phyloP scores from a whole-genome alignment of 2,329 filamentous ascomycete species.

The Paecilomyces niveus region DNA sequence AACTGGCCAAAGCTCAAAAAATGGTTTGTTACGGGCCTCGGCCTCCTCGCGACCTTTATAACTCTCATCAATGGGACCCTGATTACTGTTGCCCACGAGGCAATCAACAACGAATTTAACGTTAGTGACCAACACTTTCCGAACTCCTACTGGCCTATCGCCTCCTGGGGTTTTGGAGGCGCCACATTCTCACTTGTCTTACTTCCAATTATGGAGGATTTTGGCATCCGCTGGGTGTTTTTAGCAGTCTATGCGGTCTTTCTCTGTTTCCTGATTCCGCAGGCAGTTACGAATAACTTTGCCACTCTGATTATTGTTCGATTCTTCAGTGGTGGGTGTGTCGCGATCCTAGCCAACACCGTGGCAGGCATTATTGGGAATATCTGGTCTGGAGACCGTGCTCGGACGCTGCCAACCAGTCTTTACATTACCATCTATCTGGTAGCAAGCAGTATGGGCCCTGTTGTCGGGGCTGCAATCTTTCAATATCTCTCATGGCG shows the following conservation, averaged over 20 bases:
- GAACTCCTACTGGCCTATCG: conserved; percentile 25
- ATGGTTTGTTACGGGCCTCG: too few relatives aligned
- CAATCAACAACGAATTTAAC: conserved; percentile 27
- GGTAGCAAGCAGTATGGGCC: conserved; percentile 37
- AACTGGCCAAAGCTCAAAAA: too few relatives aligned
- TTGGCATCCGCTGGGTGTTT: conserved; percentile 36
- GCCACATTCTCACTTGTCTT: conserved; percentile 20
- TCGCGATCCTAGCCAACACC: conserved; percentile 33
- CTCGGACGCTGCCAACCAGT: conserved; percentile 32
- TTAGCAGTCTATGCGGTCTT: conserved; percentile 30
- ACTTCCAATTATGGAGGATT: conserved; percentile 31
- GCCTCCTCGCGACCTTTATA: too few relatives aligned
- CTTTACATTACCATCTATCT: conserved; percentile 37
- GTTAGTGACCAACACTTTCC: conserved; percentile 23
- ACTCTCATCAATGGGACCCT: conserved; percentile 31
- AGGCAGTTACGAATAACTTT: too few relatives aligned
- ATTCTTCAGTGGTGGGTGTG: conserved; percentile 38
- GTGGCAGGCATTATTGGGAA: conserved; percentile 22
- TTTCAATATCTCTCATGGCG: conserved; percentile 14
- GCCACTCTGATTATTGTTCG: conserved; percentile 38
- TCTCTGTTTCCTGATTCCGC: conserved; percentile 36
- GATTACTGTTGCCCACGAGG: conserved; percentile 28
- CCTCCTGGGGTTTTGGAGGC: conserved; percentile 25
- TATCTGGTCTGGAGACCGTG: conserved; percentile 25
- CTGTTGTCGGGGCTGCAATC: conserved; percentile 36